Conservation (phyloP, 208 protist species). For the Crithidia sp. region DNA sequence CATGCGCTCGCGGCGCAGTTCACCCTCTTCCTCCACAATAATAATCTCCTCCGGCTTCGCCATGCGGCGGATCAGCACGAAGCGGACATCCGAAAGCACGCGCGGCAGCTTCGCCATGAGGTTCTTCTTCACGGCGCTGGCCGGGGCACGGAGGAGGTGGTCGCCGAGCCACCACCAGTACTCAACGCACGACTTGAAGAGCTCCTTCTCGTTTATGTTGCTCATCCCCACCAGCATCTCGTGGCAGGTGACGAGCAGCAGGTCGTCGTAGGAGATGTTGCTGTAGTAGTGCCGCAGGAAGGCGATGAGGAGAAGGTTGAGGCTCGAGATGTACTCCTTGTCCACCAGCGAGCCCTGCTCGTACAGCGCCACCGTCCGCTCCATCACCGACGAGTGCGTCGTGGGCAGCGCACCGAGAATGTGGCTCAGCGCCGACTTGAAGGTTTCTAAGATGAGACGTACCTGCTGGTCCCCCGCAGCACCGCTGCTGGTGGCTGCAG, state of each 20-base stretch:
- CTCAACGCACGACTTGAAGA: conserved; percentile 99
- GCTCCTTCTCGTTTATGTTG: conserved; percentile 95
- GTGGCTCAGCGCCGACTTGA: conserved; percentile 60
- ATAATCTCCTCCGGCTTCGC: conserved; percentile 99
- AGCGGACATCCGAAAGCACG: conserved; percentile 92
- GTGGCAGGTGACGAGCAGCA: conserved; percentile 82
- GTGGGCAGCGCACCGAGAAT: conserved; percentile 78
- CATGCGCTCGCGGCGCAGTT: conserved; percentile 96
- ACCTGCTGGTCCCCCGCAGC: conserved; percentile 63
- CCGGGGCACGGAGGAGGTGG: conserved; percentile 44
- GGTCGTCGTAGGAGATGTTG: conserved; percentile 89
- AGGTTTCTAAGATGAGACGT: conserved; percentile 69
- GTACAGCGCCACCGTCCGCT: conserved; percentile 68
- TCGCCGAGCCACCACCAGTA: conserved; percentile 97
- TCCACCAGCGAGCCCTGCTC: conserved; percentile 66
- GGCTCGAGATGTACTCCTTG: conserved; percentile 87
- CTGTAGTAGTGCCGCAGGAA: conserved; percentile 94
- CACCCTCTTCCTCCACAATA: conserved; percentile 98
- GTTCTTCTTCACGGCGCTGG: conserved; percentile 57
- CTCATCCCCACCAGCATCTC: conserved; percentile 95
- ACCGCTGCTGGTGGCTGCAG: conserved; percentile 41
- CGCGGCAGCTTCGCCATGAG: conserved; percentile 62
- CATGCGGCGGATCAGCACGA: conserved; percentile 97
- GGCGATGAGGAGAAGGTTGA: conserved; percentile 93
- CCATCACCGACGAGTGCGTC: conserved; percentile 64